phyloP scores from a whole-genome alignment of 306 rosid species.

The Phaseolus lunatus region DNA sequence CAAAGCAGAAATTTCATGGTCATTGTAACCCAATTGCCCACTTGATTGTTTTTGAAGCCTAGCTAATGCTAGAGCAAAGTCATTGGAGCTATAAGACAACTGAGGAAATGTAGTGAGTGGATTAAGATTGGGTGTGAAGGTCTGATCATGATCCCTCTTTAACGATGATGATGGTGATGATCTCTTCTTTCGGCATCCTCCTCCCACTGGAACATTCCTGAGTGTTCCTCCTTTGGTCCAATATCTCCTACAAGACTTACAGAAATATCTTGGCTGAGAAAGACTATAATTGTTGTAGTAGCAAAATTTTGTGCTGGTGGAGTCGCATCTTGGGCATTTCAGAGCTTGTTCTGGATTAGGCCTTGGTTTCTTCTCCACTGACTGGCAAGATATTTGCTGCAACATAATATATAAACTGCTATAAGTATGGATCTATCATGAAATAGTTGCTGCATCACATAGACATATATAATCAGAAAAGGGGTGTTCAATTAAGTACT shows the following conservation, averaged over 20 bases:
- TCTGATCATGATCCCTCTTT: conserved; percentile 52
- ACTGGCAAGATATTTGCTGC: conserved; percentile 78
- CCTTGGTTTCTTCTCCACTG: conserved; percentile 68
- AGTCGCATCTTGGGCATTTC: conserved; percentile 93
- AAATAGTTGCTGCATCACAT: neutral
- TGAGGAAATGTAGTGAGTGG: conserved; percentile 50
- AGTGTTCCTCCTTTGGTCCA: conserved; percentile 98
- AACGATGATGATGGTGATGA: conserved; percentile 64
- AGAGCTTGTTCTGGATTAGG: conserved; percentile 86
- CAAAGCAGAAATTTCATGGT: conserved; percentile 56
- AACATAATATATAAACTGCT: neutral
- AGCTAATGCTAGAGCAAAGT: conserved; percentile 77
- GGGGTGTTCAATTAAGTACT: neutral
- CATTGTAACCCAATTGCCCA: conserved; percentile 54
- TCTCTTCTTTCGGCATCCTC: conserved; percentile 93
- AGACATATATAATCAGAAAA: neutral
- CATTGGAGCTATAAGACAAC: conserved; percentile 64
- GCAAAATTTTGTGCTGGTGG: conserved; percentile 91
- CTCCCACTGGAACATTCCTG: conserved; percentile 97
- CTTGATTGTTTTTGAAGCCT: conserved; percentile 63
- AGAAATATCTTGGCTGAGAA: conserved; percentile 91
- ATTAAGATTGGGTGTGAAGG: conserved; percentile 58
- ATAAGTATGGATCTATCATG: neutral
- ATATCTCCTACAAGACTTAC: conserved; percentile 94
- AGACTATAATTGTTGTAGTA: conserved; percentile 98